A percentile compares a stretch with the other conserved stretches of the same genome.
These are phyloP conservation scores for Hypomyces perniciosus DNA, from an alignment of 2,329 filamentous ascomycete species.

Conservation along the genomic window DNA sequence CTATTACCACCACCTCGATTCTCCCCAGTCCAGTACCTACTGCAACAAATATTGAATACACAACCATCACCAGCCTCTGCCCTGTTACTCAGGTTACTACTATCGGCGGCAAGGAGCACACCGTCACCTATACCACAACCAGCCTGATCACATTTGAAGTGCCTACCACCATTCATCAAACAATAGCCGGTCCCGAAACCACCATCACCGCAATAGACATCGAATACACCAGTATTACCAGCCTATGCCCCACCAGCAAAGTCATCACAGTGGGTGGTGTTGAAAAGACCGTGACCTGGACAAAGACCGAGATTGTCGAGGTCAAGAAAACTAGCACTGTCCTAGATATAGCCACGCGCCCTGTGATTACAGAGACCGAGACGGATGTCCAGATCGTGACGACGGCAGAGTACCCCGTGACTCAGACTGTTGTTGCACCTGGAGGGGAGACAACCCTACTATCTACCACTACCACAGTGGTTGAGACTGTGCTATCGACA, in stretches of 20 bases:
- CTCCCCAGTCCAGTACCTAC: conserved; percentile 23
- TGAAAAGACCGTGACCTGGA: conserved; percentile 31
- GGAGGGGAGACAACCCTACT: conserved; percentile 25
- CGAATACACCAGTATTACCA: conserved; percentile 37
- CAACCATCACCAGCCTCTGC: conserved; percentile 37
- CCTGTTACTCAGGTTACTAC: conserved; percentile 34
- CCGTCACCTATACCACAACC: conserved; percentile 19
- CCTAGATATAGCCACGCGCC: conserved; percentile 19
- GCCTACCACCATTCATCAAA: conserved; percentile 25
- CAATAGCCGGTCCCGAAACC: conserved; percentile 25
- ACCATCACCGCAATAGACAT: conserved; percentile 29
- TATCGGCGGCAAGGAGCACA: conserved; percentile 16
- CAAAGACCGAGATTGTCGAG: conserved; percentile 34
- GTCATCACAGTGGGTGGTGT: conserved; percentile 38
- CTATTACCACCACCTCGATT: conserved; percentile 25
- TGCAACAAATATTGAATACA: conserved; percentile 30
- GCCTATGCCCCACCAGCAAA: conserved; percentile 39
- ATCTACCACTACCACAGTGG: conserved; percentile 24
- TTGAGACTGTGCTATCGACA: conserved; percentile 29
- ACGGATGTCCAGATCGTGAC: conserved; percentile 31
- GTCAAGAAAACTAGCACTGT: conserved; percentile 27
- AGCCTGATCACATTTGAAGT: conserved; percentile 22
- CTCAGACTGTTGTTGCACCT: conserved; percentile 28
- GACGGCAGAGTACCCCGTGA: conserved; percentile 27
- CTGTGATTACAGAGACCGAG: conserved; percentile 12